These are phyloP conservation scores for Murraya koenigii DNA, from an alignment of 345 rosid genomes.

Conservation along the genomic window DNA sequence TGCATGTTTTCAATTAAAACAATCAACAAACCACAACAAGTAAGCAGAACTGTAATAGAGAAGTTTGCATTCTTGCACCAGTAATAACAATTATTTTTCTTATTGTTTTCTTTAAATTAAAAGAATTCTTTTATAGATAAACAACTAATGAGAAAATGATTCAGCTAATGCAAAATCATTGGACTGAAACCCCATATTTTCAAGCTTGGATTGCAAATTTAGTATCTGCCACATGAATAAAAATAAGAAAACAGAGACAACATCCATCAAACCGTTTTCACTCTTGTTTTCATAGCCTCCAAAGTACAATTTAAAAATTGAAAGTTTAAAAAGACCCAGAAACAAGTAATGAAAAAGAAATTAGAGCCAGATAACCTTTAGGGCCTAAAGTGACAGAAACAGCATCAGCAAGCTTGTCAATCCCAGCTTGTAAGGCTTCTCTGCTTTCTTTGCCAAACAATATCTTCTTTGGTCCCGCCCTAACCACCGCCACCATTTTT, in stretches of 20 bases:
- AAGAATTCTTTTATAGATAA: not conserved
- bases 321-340: not conserved
- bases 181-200: not conserved
- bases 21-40: conserved; percentile 15
- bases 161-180: not conserved
- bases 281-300: not conserved
- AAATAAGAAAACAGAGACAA: not conserved
- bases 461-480: conserved; percentile 73
- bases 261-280: not conserved
- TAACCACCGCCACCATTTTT: conserved; percentile 36
- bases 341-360: not conserved
- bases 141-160: not conserved
- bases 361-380: conserved; percentile 36
- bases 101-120: not conserved
- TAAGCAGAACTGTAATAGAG: not conserved
- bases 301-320: not conserved
- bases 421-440: conserved; percentile 72
- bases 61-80: not conserved
- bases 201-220: not conserved
- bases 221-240: not conserved
- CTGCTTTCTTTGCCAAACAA: conserved; percentile 66
- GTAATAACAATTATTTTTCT: not conserved
- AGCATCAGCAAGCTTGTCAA: conserved; percentile 87
- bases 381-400: conserved; percentile 89
- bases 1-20: conserved; percentile 32